Conservation (phyloP, 2,329 filamentous ascomycete species). For the Penicillium griseofulvum region DNA sequence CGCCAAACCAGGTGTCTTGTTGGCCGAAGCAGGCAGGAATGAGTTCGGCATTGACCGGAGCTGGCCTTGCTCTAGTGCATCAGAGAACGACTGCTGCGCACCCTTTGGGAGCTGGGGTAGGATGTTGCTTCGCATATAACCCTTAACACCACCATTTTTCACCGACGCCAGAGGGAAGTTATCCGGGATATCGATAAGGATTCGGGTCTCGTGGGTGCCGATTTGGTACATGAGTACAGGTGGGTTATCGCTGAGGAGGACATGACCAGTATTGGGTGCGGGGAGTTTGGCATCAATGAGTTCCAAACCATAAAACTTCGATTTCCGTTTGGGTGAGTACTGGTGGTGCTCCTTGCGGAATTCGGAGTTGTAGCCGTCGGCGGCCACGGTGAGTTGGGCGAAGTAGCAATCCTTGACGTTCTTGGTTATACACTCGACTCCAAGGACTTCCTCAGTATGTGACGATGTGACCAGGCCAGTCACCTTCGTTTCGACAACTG, state of each 20-base stretch:
- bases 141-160: conserved; percentile 76
- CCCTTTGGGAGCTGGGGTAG: conserved; percentile 71
- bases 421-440: conserved; percentile 71
- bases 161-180: conserved; percentile 70
- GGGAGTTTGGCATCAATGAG: conserved; percentile 83
- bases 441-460: conserved; percentile 69
- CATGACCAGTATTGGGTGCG: conserved; percentile 73
- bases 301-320: conserved; percentile 91
- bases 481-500: conserved; percentile 85
- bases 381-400: conserved; percentile 79
- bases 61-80: conserved; percentile 73
- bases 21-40: conserved; percentile 78
- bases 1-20: conserved; percentile 68
- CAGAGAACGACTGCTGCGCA: conserved; percentile 70
- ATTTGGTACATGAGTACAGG: conserved; percentile 96
- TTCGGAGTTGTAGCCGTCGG: conserved; percentile 88
- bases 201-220: conserved; percentile 87
- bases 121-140: conserved; percentile 76
- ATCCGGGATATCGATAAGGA: conserved; percentile 81
- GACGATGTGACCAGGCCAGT: conserved; percentile 70
- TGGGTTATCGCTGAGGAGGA: conserved; percentile 73
- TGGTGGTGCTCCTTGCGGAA: conserved; percentile 79
- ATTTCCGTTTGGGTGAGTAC: conserved; percentile 67
- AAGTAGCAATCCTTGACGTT: conserved; percentile 76
- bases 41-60: conserved; percentile 95